Percentiles rank a stretch among this genome's conserved stretches.
Evolutionary conservation across 1,139 yeast genomes (phyloP).

Genomic region (Taiozyma sp.): DNA sequence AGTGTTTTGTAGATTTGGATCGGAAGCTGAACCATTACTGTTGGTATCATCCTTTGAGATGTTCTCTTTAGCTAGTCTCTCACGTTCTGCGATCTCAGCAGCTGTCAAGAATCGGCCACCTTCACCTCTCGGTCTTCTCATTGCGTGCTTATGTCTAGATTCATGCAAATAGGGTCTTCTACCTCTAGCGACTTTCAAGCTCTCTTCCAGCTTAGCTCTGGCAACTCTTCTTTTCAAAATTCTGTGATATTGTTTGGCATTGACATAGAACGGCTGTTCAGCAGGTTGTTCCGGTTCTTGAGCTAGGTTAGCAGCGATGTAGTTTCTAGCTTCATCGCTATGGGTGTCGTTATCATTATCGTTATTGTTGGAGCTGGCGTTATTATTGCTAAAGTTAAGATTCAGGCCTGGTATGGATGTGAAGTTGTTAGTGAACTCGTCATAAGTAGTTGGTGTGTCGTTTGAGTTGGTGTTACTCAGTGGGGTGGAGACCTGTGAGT

Average conservation of each 20-base stretch:
- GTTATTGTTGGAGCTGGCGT: conserved; percentile 1
- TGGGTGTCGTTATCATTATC: not conserved
- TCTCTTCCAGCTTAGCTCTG: conserved; percentile 88
- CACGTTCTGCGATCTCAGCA: conserved; percentile 90
- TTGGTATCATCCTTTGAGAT: not conserved
- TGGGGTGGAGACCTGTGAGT: conserved; percentile 3
- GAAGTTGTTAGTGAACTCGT: conserved; percentile 19
- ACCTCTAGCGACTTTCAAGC: conserved; percentile 81
- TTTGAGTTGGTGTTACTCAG: conserved; percentile 1
- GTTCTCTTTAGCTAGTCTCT: conserved; percentile 21
- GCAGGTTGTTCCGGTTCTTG: conserved; percentile 9
- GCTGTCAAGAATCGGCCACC: conserved; percentile 97
- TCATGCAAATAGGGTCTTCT: conserved; percentile 95
- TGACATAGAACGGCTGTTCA: conserved; percentile 95
- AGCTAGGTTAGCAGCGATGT: conserved; percentile 1
- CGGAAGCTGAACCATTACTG: not conserved
- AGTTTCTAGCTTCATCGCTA: not conserved
- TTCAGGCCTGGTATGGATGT: conserved; percentile 17
- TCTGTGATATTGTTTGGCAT: conserved; percentile 96
- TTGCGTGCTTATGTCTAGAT: conserved; percentile 97
- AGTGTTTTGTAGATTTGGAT: not conserved
- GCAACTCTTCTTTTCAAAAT: conserved; percentile 91
- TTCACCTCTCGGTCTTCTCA: conserved; percentile 98
- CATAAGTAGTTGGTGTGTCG: conserved; percentile 7
- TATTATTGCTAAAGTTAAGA: conserved; percentile 9